These are phyloP conservation scores for Phytophthora multivora DNA, from an alignment of 352 stramenopile species.

Conservation along the genomic window DNA sequence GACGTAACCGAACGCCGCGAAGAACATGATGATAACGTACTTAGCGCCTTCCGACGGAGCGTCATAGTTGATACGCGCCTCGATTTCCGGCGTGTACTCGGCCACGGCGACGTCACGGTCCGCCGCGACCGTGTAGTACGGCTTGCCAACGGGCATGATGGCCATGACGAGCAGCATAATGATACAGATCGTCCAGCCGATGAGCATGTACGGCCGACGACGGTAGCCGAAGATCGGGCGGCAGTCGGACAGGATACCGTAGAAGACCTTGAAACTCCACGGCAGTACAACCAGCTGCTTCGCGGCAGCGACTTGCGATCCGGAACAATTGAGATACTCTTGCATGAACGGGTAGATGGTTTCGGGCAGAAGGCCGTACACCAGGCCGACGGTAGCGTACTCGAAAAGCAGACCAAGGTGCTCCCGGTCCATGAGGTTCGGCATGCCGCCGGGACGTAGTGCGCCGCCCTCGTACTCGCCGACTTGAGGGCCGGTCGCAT, in stretches of 20 bases:
- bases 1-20: constrained; percentile 26
- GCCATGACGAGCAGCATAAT: constrained; percentile 54
- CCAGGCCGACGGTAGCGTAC: constrained; percentile 46
- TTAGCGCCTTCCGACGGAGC: constrained; percentile 37
- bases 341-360: constrained; percentile 57
- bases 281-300: constrained; percentile 45
- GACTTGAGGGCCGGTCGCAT: constrained; percentile 3
- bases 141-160: constrained; percentile 35
- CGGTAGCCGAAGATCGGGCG: constrained; percentile 58
- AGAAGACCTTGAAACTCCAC: constrained; percentile 55
- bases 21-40: constrained; percentile 36
- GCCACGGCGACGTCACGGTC: constrained; percentile 21
- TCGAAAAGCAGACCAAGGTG: constrained; percentile 45
- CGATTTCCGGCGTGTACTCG: constrained; percentile 31
- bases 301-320: constrained; percentile 43
- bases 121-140: constrained; percentile 47
- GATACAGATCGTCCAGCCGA: constrained; percentile 54
- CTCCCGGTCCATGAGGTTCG: constrained; percentile 36
- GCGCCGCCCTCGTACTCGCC: constrained; percentile 39
- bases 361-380: constrained; percentile 44
- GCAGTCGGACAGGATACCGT: constrained; percentile 32
- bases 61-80: constrained; percentile 37
- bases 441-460: constrained; percentile 31
- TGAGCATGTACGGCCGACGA: constrained; percentile 59
- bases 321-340: constrained; percentile 51